These are phyloP conservation scores for Aspergillus conjunctus DNA, from an alignment of 495 filamentous ascomycete species.

Conservation along the genomic window DNA sequence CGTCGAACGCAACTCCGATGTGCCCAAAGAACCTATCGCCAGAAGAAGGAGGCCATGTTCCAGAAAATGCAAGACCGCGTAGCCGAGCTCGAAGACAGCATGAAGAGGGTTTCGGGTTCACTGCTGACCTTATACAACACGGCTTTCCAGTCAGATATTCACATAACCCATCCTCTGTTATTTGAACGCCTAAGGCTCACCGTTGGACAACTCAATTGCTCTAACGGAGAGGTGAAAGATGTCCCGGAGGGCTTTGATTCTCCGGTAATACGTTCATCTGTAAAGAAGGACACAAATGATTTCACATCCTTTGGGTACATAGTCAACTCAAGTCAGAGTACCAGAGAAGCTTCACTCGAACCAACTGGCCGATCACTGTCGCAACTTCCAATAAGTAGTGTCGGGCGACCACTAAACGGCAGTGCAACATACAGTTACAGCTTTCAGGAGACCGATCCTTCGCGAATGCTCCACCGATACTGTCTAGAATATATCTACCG, in stretches of 20 bases:
- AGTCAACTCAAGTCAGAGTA: neutral
- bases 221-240: neutral
- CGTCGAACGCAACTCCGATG: slow-evolving; percentile 84
- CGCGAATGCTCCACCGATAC: slow-evolving; percentile 66
- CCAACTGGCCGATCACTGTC: neutral
- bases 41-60: slow-evolving; percentile 83
- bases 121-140: slow-evolving; percentile 67
- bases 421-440: slow-evolving; percentile 21
- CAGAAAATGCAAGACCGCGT: slow-evolving; percentile 68
- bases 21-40: slow-evolving; percentile 82
- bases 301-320: neutral
- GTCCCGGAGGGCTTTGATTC: neutral
- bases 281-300: neutral
- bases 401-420: slow-evolving; percentile 13
- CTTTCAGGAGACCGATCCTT: slow-evolving; percentile 64
- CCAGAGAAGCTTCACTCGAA: neutral
- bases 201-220: neutral
- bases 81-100: slow-evolving; percentile 62
- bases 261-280: neutral
- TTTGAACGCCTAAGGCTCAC: slow-evolving; percentile 33
- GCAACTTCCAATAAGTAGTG: neutral
- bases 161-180: slow-evolving; percentile 34
- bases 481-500: slow-evolving; percentile 62
- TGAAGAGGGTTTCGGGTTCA: slow-evolving; percentile 70
- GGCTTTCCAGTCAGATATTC: slow-evolving; percentile 49